Evolutionary conservation across 2,329 filamentous ascomycete species (phyloP).

Genomic region (Fusarium sp.): DNA sequence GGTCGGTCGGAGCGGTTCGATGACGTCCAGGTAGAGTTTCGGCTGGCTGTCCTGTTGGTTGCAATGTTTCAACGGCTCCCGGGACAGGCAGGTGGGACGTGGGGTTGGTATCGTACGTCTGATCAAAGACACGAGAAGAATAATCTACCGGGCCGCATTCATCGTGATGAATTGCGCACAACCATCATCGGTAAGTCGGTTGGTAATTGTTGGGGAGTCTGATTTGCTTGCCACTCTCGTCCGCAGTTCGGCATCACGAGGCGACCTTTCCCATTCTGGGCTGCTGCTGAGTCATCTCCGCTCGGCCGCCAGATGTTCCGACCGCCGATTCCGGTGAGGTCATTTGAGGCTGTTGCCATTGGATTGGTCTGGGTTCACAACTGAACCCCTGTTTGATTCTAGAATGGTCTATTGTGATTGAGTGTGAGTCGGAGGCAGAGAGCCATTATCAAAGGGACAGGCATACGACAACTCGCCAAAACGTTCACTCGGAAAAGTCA

Average conservation of each 20-base stretch:
- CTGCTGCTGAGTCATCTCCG: constrained; percentile 41
- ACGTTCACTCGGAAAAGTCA: not conserved
- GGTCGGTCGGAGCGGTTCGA: constrained; percentile 30
- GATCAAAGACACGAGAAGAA: constrained; percentile 25
- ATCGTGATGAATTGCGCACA: constrained; percentile 44
- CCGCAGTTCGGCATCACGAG: constrained; percentile 46
- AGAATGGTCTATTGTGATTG: not conserved
- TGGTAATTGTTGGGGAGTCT: constrained; percentile 30
- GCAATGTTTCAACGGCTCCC: constrained; percentile 20
- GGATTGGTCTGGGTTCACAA: not conserved
- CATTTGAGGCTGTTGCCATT: constrained; percentile 13
- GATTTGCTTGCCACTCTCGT: constrained; percentile 45
- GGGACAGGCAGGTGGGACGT: constrained; percentile 4
- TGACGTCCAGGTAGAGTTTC: constrained; percentile 34
- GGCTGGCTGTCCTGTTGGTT: constrained; percentile 16
- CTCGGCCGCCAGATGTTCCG: constrained; percentile 42
- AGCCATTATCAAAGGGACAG: not conserved
- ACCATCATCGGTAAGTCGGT: constrained; percentile 29
- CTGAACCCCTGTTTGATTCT: not conserved
- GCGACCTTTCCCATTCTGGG: constrained; percentile 41
- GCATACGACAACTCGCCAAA: not conserved
- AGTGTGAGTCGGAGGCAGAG: not conserved
- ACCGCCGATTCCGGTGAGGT: constrained; percentile 9
- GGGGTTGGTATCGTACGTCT: constrained; percentile 19
- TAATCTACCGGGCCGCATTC: constrained; percentile 42